Evolutionary conservation across 2,329 filamentous ascomycete genomes (phyloP).

Genomic region (Fusarium secorum): DNA sequence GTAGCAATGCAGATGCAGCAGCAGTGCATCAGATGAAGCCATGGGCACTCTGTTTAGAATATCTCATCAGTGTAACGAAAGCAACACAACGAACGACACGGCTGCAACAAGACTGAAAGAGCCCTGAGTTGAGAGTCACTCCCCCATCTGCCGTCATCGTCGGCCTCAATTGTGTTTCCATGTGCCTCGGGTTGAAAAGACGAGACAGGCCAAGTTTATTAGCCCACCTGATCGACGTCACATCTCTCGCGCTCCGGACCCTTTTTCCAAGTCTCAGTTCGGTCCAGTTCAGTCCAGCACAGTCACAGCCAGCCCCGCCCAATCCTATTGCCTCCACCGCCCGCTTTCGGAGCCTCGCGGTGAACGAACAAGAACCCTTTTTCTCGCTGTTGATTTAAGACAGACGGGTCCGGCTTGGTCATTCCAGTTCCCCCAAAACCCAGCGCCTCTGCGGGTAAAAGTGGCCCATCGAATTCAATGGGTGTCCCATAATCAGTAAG

Average conservation of each 20-base stretch:
- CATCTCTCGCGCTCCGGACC: slow-evolving; percentile 13
- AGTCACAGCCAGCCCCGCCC: slow-evolving; percentile 5
- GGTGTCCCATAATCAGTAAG: slow-evolving; percentile 21
- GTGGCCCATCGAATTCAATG: slow-evolving; percentile 34
- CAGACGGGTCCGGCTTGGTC: slow-evolving; percentile 27
- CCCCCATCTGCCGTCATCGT: slow-evolving; percentile 31
- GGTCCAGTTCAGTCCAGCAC: slow-evolving; percentile 3
- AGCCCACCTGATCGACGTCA: slow-evolving; percentile 38
- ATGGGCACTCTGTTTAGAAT: slow-evolving; percentile 1
- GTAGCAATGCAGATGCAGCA: not conserved
- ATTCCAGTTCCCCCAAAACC: slow-evolving; percentile 33
- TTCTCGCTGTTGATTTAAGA: slow-evolving; percentile 3
- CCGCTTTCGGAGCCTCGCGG: slow-evolving; percentile 45
- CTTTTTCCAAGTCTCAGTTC: slow-evolving; percentile 3
- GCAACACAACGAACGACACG: not conserved
- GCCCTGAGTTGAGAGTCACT: not conserved
- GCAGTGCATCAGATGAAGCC: slow-evolving; percentile 4
- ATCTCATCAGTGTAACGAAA: slow-evolving; percentile 3
- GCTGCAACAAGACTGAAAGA: slow-evolving; percentile 22
- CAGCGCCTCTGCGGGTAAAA: slow-evolving; percentile 41
- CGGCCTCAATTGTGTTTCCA: slow-evolving; percentile 31
- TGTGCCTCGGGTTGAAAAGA: slow-evolving; percentile 26
- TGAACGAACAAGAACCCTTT: slow-evolving; percentile 11
- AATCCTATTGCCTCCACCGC: slow-evolving; percentile 35
- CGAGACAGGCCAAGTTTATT: slow-evolving; percentile 18